These are phyloP conservation scores for Paracorniculantispora psalliotae DNA, from an alignment of 2,329 filamentous ascomycete genomes.

Conservation along the genomic window DNA sequence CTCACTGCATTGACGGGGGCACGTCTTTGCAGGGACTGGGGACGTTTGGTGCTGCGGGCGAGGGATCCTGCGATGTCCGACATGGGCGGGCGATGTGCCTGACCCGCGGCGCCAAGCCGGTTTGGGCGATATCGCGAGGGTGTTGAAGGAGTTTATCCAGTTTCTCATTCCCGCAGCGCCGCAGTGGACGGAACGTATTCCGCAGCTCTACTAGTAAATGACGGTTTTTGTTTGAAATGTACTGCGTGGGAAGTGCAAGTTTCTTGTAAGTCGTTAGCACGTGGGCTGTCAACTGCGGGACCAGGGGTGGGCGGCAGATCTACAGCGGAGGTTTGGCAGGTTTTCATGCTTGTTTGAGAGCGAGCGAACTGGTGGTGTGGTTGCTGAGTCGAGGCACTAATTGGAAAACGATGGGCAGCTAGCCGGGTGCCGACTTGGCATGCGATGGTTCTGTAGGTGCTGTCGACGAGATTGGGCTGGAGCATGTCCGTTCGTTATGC, in stretches of 20 bases:
- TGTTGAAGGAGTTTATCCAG: neutral
- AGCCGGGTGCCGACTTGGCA: constrained; percentile 1
- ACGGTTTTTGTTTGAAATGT: too few relatives aligned
- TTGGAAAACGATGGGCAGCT: neutral
- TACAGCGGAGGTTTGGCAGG: neutral
- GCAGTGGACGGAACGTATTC: neutral
- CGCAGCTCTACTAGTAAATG: neutral
- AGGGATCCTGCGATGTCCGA: neutral
- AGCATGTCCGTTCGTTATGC: neutral
- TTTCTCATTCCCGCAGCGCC: neutral
- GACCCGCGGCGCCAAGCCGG: constrained; percentile 1
- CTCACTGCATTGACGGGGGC: neutral
- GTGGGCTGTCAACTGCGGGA: too few relatives aligned
- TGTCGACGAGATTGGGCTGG: neutral
- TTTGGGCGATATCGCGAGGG: neutral
- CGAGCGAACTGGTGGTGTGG: neutral
- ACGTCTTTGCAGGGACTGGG: neutral
- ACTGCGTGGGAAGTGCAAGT: too few relatives aligned
- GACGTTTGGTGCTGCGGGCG: too few relatives aligned
- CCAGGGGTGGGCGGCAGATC: too few relatives aligned
- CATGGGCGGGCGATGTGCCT: neutral
- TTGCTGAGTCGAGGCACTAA: neutral
- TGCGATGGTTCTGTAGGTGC: neutral
- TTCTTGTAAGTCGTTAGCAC: too few relatives aligned
- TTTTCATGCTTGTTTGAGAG: neutral